phyloP scores from a whole-genome alignment of 768 basidiomycete species.

The Cyclocybe aegerita region DNA sequence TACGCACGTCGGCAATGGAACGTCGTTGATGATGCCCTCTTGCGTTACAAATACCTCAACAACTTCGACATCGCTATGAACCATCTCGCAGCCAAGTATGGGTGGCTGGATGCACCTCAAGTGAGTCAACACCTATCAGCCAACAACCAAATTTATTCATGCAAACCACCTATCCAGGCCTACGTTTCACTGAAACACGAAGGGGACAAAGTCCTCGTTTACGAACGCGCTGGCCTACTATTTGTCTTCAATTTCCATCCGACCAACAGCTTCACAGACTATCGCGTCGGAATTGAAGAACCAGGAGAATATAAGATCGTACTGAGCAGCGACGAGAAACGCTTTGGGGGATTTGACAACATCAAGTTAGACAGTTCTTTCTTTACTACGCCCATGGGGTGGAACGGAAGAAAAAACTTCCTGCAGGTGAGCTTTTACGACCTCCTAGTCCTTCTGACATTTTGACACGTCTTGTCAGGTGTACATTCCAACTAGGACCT shows the following conservation, averaged over 20 bases:
- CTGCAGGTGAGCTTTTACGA: conserved; percentile 56
- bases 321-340: conserved; percentile 81
- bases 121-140: conserved; percentile 36
- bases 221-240: conserved; percentile 88
- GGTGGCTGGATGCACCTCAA: conserved; percentile 83
- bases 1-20: conserved; percentile 98
- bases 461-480: conserved; percentile 40
- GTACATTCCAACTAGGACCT: conserved; percentile 68
- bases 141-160: background rate
- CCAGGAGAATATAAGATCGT: conserved; percentile 84
- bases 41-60: conserved; percentile 94
- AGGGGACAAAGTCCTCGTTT: conserved; percentile 88
- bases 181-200: conserved; percentile 96
- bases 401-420: conserved; percentile 93
- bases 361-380: conserved; percentile 61
- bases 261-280: conserved; percentile 87
- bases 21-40: conserved; percentile 77
- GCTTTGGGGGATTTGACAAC: conserved; percentile 90
- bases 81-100: conserved; percentile 70
- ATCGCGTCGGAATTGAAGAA: conserved; percentile 86
- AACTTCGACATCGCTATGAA: conserved; percentile 96
- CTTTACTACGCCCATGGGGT: conserved; percentile 82
- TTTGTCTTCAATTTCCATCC: conserved; percentile 99
- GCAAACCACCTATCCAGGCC: conserved; percentile 47
- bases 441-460: background rate